Evolutionary conservation across 495 filamentous ascomycete genomes (phyloP).

Genomic region (Neurospora sp.): DNA sequence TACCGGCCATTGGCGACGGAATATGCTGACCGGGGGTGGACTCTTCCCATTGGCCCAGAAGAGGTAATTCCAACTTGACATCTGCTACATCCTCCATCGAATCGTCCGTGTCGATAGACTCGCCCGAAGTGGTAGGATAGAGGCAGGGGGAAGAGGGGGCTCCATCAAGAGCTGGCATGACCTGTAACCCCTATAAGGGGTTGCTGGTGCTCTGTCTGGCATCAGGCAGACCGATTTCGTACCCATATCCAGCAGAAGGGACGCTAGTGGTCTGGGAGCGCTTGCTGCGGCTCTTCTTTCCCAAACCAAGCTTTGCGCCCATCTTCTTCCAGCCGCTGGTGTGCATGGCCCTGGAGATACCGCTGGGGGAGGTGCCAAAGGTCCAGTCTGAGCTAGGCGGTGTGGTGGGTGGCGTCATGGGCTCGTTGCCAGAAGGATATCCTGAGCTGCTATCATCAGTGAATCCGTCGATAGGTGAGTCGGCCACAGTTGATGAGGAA

Average conservation of each 20-base stretch:
- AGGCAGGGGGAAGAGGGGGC: constrained; percentile 21
- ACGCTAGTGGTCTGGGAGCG: constrained; percentile 30
- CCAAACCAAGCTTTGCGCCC: constrained; percentile 64
- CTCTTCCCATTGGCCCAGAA: constrained; percentile 31
- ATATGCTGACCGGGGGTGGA: constrained; percentile 36
- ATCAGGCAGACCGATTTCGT: constrained; percentile 17
- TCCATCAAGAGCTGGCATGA: constrained; percentile 34
- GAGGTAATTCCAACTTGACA: constrained; percentile 7
- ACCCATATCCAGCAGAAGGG: constrained; percentile 19
- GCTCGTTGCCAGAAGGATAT: constrained; percentile 46
- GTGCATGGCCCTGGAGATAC: constrained; percentile 41
- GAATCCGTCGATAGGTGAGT: constrained; percentile 27
- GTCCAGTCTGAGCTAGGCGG: constrained; percentile 59
- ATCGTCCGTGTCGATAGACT: constrained; percentile 9
- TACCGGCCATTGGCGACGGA: constrained; percentile 19
- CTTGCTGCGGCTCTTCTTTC: constrained; percentile 42
- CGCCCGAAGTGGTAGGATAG: constrained; percentile 4
- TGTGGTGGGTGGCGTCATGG: constrained; percentile 84
- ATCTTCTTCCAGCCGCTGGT: constrained; percentile 74
- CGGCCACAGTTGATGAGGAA: constrained; percentile 25
- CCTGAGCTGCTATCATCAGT: constrained; percentile 44
- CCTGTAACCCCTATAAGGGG: constrained; percentile 46
- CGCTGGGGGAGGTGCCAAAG: constrained; percentile 38
- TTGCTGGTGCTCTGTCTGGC: constrained; percentile 22
- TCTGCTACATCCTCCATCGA: constrained; percentile 7